Evolutionary conservation across 306 rosid genomes (phyloP).

Genomic region (Vicia faba): DNA sequence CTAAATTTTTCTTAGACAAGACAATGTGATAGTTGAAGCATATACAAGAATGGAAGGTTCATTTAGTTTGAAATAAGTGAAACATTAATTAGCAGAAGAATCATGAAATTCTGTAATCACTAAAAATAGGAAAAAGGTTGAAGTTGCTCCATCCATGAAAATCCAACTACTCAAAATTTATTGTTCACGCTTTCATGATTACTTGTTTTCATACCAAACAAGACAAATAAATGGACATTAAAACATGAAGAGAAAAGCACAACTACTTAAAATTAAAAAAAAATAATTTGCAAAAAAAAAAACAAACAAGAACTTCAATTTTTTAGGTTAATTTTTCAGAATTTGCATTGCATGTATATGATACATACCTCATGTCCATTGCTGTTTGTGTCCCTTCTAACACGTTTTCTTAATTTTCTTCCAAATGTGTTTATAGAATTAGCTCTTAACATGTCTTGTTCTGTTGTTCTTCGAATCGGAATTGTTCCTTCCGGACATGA

Average conservation of each 20-base stretch:
- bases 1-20: slow-evolving; percentile 18
- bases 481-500: slow-evolving; percentile 90
- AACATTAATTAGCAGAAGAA: slow-evolving; percentile 30
- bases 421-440: slow-evolving; percentile 77
- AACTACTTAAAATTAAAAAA: too few species aligned
- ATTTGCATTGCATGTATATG: slow-evolving; percentile 33
- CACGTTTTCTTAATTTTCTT: slow-evolving; percentile 62
- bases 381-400: slow-evolving; percentile 82
- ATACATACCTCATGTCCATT: slow-evolving; percentile 94
- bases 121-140: slow-evolving; percentile 27
- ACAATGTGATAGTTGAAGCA: slow-evolving; percentile 36
- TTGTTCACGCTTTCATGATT: neutral
- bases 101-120: slow-evolving; percentile 47
- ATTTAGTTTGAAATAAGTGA: slow-evolving; percentile 43
- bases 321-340: slow-evolving; percentile 6
- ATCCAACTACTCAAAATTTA: slow-evolving; percentile 19
- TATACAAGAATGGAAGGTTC: slow-evolving; percentile 9
- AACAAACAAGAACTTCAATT: neutral
- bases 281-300: neutral
- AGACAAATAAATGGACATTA: slow-evolving; percentile 1
- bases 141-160: slow-evolving; percentile 31
- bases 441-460: slow-evolving; percentile 77
- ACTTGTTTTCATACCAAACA: slow-evolving; percentile 20
- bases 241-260: too few species aligned
- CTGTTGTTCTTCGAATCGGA: slow-evolving; percentile 87